Percentiles rank a stretch among this genome's conserved stretches.
Conservation (phyloP, 805 yeast species). For the Wickerhamomyces kurtzmanii region DNA sequence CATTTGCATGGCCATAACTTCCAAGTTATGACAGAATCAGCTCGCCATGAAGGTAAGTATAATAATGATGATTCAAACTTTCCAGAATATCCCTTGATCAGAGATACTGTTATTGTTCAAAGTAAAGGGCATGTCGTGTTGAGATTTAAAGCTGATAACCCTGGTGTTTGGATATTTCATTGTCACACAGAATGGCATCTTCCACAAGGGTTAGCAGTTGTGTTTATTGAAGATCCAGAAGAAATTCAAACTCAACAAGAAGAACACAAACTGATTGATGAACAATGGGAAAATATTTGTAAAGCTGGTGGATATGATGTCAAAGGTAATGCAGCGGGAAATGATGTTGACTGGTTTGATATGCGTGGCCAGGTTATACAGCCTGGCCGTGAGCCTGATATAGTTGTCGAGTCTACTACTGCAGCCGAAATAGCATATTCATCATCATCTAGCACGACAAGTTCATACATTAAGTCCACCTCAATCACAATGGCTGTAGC, state of each 20-base stretch:
- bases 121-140: conserved; percentile 46
- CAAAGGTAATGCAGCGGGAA: conserved; percentile 59
- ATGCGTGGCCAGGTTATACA: conserved; percentile 48
- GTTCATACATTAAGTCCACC: too few species aligned
- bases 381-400: too few species aligned
- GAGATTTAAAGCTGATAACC: conserved; percentile 55
- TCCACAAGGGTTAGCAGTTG: conserved; percentile 49
- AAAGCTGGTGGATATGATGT: conserved; percentile 28
- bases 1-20: conserved; percentile 53
- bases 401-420: too few species aligned
- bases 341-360: conserved; percentile 38
- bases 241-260: too few species aligned
- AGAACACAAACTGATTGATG: too few species aligned
- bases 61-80: conserved; percentile 23
- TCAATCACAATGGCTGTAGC: too few species aligned
- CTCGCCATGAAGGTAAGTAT: conserved; percentile 29
- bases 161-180: conserved; percentile 77
- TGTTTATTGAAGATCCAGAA: conserved; percentile 31
- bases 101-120: conserved; percentile 58
- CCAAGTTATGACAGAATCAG: conserved; percentile 37
- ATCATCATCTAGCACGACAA: too few species aligned
- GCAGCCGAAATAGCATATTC: too few species aligned
- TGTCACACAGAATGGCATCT: conserved; percentile 72
- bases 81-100: conserved; percentile 36
- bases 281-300: conserved; percentile 38